These are phyloP conservation scores for Claviceps arundinis DNA, from an alignment of 2,329 filamentous ascomycete genomes.

Conservation along the genomic window DNA sequence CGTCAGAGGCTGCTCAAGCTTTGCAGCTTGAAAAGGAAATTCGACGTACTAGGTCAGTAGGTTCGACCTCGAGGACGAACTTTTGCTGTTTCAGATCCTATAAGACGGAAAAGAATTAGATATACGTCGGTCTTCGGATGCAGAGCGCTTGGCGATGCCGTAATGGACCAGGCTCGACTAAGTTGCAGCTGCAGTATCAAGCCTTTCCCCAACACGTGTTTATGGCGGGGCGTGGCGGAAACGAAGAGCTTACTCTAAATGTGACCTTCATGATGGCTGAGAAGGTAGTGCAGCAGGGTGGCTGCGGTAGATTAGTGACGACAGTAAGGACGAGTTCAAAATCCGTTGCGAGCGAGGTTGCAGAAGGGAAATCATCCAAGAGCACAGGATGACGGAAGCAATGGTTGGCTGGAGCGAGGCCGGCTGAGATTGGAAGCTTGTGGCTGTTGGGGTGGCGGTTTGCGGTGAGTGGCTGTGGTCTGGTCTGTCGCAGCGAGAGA, in stretches of 20 bases:
- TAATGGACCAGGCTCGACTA: not conserved
- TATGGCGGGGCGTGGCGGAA: not conserved
- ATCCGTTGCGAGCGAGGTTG: constrained; percentile 2
- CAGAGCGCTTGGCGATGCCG: not conserved
- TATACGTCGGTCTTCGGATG: not conserved
- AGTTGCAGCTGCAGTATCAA: not conserved
- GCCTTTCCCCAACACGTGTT: not conserved
- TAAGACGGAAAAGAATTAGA: not conserved
- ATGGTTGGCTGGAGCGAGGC: constrained; percentile 4
- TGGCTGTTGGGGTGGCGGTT: not conserved
- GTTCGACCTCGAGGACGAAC: constrained; percentile 91
- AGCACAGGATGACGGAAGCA: constrained; percentile 8
- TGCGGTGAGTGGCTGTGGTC: not conserved
- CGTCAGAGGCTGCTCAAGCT: constrained; percentile 5
- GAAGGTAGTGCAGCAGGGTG: constrained; percentile 15
- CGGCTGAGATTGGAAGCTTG: constrained; percentile 4
- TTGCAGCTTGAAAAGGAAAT: constrained; percentile 15
- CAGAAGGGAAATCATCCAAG: not conserved
- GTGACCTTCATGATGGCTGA: constrained; percentile 53
- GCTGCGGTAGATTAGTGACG: constrained; percentile 3
- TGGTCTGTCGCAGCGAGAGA: not conserved
- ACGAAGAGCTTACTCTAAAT: constrained; percentile 39
- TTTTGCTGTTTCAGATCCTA: constrained; percentile 98
- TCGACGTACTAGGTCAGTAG: constrained; percentile 69
- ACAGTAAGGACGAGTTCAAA: not conserved